Evolutionary conservation across 805 yeast genomes (phyloP), one percentile per base, ranked within the genome.

Genomic region (Lachancea waltii): DNA sequence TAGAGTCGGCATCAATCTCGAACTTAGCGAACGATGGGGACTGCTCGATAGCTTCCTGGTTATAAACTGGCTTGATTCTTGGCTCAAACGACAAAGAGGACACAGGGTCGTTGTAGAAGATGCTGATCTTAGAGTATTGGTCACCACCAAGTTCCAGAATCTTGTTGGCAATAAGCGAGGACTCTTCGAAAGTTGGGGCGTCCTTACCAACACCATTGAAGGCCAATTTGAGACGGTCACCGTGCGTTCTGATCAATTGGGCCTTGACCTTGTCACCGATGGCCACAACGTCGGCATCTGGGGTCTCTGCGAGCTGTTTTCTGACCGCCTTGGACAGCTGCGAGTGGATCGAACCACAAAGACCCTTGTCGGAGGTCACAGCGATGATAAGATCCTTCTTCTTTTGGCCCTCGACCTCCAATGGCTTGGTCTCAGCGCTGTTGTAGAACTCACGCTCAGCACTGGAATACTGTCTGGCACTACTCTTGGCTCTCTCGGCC

Each of bases 341-440:
- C 38, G 98, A 79, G 73, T 92, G 98, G 62, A 92, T 86, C 33
- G 97, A 89, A 56, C 98, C 98, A 77, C 98, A 92, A 58, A 92
- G 77, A 63, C 98, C 98, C 73, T 92, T 92, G 72, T 92, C 98
- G 44, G 96, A 86, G 34, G 97, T 82, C 48, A 87, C 78, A 42
- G 89, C 96, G 59, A 90, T 72, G 53, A 90, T 68, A 61, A 92
- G 77, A 49, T 83, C 77, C 69, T 81, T 84, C n/a, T 30, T 25
- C 13, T 17, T 29, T 11, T 22, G 17, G 35, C 62, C 68, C 45
- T 72, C 65, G 31, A 53, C 44, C 52, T 67, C 73, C 43, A 73
- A 60, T 41, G 72, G 64, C 46, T 71, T 75, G 47, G 95, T 85
- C 70, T 85, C 95, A 45, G 95, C 81, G 63, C 81, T 77, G 51